Evolutionary conservation across 2,329 filamentous ascomycete genomes (phyloP).

Genomic region (Chrysoporthe puriensis): DNA sequence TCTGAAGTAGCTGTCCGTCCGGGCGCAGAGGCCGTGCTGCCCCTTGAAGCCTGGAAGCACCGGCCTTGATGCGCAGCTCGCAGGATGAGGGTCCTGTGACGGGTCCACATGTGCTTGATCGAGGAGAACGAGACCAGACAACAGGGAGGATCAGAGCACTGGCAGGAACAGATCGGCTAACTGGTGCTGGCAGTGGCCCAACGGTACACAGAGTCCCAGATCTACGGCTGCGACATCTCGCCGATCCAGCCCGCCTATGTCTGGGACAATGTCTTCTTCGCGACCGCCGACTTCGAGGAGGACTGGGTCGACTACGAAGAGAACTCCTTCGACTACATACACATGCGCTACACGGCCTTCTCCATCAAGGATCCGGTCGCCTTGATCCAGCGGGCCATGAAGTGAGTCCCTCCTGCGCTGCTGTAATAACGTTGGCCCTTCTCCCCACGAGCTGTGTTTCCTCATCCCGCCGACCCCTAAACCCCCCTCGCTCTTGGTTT

Average conservation of each 20-base stretch:
- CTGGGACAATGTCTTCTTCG: constrained; percentile 54
- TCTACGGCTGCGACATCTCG: constrained; percentile 55
- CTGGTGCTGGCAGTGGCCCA: constrained; percentile 48
- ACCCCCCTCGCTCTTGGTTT: not conserved
- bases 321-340: constrained; percentile 52
- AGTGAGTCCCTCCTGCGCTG: constrained; percentile 37
- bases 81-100: not conserved
- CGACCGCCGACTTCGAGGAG: constrained; percentile 57
- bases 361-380: constrained; percentile 47
- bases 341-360: constrained; percentile 51
- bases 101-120: no score
- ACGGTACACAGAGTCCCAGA: constrained; percentile 46
- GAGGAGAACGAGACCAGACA: not conserved
- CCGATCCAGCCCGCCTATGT: constrained; percentile 57
- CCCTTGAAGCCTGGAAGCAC: not conserved
- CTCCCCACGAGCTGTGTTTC: not conserved
- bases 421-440: not conserved
- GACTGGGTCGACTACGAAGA: constrained; percentile 51
- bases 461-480: not conserved
- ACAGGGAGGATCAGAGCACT: not conserved
- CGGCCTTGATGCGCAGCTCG: not conserved
- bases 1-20: not conserved
- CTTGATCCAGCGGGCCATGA: constrained; percentile 48
- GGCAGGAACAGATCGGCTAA: not conserved
- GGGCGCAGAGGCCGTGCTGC: not conserved